These are phyloP conservation scores for Periconia macrospinosa DNA, from an alignment of 2,329 filamentous ascomycete species.

Conservation along the genomic window DNA sequence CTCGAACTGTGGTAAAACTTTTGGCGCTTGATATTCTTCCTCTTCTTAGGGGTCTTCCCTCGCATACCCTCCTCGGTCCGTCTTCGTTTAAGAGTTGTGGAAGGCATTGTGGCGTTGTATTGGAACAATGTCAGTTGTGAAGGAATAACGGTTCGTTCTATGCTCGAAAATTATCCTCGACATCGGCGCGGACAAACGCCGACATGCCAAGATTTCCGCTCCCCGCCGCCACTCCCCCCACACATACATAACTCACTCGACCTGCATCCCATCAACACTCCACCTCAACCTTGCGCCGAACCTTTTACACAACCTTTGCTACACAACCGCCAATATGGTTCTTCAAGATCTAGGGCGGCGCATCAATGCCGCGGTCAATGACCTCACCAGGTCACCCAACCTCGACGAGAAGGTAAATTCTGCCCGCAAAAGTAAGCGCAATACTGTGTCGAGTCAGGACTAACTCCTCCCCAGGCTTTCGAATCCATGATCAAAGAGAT, in stretches of 20 bases:
- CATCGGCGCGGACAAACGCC: slow-evolving; percentile 27
- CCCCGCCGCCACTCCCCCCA: slow-evolving; percentile 12
- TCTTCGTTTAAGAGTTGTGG: slow-evolving; percentile 55
- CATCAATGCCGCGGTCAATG: slow-evolving; percentile 94
- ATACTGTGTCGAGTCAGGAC: slow-evolving; percentile 14
- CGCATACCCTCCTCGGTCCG: slow-evolving; percentile 63
- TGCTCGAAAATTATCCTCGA: slow-evolving; percentile 21
- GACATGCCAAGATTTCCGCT: slow-evolving; percentile 27
- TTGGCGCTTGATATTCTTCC: slow-evolving; percentile 66
- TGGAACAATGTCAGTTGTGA: slow-evolving; percentile 9
- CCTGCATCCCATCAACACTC: slow-evolving; percentile 4
- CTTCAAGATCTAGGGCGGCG: slow-evolving; percentile 98
- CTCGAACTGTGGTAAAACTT: slow-evolving; percentile 66
- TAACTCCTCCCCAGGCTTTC: slow-evolving; percentile 72
- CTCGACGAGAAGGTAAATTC: slow-evolving; percentile 83
- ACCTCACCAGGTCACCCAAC: slow-evolving; percentile 88
- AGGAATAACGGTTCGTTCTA: slow-evolving; percentile 6
- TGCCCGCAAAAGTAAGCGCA: slow-evolving; percentile 34
- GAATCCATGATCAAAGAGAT: slow-evolving; percentile 99
- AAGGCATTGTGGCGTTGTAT: slow-evolving; percentile 35
- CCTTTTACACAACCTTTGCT: slow-evolving; percentile 6
- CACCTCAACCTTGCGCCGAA: slow-evolving; percentile 2
- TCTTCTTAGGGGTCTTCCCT: slow-evolving; percentile 54
- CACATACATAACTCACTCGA: slow-evolving; percentile 4
- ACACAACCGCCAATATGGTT: slow-evolving; percentile 68